Evolutionary conservation across 2,329 filamentous ascomycete genomes (phyloP).

Genomic region (Aspergillus flavus): DNA sequence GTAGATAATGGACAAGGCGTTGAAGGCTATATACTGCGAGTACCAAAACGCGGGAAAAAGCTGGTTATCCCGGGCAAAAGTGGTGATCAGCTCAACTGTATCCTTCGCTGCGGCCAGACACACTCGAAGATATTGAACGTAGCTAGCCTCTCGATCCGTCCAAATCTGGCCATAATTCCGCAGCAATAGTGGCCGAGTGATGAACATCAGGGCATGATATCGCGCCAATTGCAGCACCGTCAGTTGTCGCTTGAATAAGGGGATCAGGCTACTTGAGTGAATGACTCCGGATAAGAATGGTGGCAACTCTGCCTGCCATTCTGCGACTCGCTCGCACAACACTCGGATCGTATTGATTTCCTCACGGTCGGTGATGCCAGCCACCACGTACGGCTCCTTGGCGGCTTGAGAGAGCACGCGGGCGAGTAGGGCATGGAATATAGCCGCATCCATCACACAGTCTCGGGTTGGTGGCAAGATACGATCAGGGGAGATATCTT

Average conservation of each 20-base stretch:
- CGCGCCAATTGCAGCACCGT: constrained; percentile 26
- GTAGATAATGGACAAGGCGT: constrained; percentile 26
- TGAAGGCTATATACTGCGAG: constrained; percentile 29
- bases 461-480: constrained; percentile 15
- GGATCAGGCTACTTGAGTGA: constrained; percentile 23
- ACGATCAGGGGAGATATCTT: constrained; percentile 14
- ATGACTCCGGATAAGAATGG: constrained; percentile 22
- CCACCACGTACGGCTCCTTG: constrained; percentile 23
- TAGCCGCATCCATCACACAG: constrained; percentile 27
- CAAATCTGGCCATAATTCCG: constrained; percentile 23
- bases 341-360: constrained; percentile 15
- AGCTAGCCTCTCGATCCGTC: constrained; percentile 19
- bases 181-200: constrained; percentile 22
- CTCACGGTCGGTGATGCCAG: constrained; percentile 13
- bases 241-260: constrained; percentile 23
- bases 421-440: constrained; percentile 24
- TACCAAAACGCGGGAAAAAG: constrained; percentile 29
- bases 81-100: constrained; percentile 23
- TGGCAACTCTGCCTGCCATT: constrained; percentile 21
- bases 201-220: constrained; percentile 25
- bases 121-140: constrained; percentile 14
- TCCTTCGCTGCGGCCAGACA: constrained; percentile 22
- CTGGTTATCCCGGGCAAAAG: constrained; percentile 24
- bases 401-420: constrained; percentile 23
- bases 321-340: constrained; percentile 14